phyloP scores from a whole-genome alignment of 176 grass and related monocot genomes.

The Cenchrus americanus region DNA sequence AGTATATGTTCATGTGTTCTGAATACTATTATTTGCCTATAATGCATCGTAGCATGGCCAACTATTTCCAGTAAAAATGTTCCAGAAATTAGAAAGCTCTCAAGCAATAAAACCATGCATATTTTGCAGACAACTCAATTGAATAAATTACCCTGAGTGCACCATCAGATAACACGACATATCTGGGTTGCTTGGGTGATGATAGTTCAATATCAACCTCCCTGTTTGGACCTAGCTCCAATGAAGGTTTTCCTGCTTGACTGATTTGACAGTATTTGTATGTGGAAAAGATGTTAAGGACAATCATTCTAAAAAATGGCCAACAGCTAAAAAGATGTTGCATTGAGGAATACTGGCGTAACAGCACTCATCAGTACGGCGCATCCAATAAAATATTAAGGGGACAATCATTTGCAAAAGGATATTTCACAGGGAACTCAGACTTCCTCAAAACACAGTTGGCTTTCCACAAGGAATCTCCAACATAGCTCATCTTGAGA shows the following conservation, averaged over 20 bases:
- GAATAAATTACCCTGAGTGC: slow-evolving; percentile 71
- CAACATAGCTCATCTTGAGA: slow-evolving; percentile 73
- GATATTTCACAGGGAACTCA: slow-evolving; percentile 96
- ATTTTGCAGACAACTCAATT: slow-evolving; percentile 20
- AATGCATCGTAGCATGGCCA: slow-evolving; percentile 20
- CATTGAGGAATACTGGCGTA: slow-evolving; percentile 20
- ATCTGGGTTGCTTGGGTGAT: slow-evolving; percentile 64
- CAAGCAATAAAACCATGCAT: slow-evolving; percentile 19
- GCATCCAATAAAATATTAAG: slow-evolving; percentile 31
- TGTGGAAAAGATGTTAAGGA: slow-evolving; percentile 77
- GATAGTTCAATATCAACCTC: slow-evolving; percentile 71
- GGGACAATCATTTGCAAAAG: slow-evolving; percentile 42
- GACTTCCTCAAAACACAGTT: slow-evolving; percentile 72
- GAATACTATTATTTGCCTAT: slow-evolving; percentile 23
- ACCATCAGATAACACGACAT: slow-evolving; percentile 78
- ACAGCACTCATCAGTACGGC: slow-evolving; percentile 27
- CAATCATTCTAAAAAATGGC: slow-evolving; percentile 5
- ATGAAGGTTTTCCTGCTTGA: slow-evolving; percentile 47
- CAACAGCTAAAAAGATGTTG: slow-evolving; percentile 9
- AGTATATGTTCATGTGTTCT: slow-evolving; percentile 18
- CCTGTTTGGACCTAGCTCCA: slow-evolving; percentile 88
- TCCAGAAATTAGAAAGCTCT: slow-evolving; percentile 6
- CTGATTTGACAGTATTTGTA: slow-evolving; percentile 93
- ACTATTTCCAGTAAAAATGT: not conserved
- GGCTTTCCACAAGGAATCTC: slow-evolving; percentile 83